Conservation (phyloP, 2,329 filamentous ascomycete species). For the Botryotinia calthae region DNA sequence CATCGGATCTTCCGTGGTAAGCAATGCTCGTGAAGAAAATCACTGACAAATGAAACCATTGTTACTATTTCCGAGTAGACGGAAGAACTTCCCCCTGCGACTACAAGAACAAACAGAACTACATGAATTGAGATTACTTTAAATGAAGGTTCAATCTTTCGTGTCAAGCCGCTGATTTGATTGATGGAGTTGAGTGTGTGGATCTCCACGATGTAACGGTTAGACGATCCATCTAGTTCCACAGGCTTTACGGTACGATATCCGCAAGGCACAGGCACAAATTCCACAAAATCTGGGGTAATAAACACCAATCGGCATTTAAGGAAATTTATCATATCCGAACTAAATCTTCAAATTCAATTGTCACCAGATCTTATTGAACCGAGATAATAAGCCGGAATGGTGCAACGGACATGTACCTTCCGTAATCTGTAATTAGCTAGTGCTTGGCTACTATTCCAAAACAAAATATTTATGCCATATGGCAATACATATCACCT, state of each 20-base stretch:
- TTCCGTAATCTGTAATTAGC: not conserved
- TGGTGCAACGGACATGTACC: not conserved
- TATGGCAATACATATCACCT: not conserved
- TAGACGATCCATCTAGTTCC: not conserved
- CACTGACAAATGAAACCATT: not conserved
- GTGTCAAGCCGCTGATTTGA: not conserved
- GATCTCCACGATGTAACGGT: not conserved
- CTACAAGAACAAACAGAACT: not conserved
- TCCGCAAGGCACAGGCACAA: constrained; percentile 12
- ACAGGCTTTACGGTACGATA: constrained; percentile 17
- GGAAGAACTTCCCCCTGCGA: not conserved
- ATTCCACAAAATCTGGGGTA: constrained; percentile 14
- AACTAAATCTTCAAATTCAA: not conserved
- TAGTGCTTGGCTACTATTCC: not conserved
- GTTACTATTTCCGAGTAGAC: not conserved
- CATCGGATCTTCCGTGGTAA: not conserved
- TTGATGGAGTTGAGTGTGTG: constrained; percentile 2
- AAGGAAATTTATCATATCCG: not conserved
- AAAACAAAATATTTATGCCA: not conserved
- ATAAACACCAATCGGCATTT: not conserved
- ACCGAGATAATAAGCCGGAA: not conserved
- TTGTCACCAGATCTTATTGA: constrained; percentile 3
- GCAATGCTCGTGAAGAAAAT: not conserved
- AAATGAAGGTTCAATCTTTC: not conserved
- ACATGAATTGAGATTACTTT: not conserved